phyloP scores from a whole-genome alignment of 805 yeast genomes.

The Kodamaea fukazawae region DNA sequence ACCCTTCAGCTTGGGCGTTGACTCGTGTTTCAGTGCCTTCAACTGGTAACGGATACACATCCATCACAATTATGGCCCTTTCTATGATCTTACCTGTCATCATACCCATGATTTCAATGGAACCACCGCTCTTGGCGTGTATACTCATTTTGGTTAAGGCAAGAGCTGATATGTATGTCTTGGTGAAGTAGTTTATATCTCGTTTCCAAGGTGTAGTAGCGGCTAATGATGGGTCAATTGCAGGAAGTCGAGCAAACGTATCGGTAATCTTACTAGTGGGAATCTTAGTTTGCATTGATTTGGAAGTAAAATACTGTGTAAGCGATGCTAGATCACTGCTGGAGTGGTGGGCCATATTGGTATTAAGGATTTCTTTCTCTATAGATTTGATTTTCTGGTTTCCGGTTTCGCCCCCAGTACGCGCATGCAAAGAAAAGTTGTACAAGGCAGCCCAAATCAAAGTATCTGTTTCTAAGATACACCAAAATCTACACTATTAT shows the following conservation, averaged over 20 bases:
- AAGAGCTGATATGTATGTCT: conserved; percentile 62
- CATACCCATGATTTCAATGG: conserved; percentile 94
- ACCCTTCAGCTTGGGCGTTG: conserved; percentile 90
- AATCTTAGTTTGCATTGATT: no score
- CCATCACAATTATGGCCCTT: conserved; percentile 63
- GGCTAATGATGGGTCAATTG: conserved; percentile 10
- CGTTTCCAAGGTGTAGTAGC: conserved; percentile 49
- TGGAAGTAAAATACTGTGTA: no score
- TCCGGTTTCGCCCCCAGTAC: no score
- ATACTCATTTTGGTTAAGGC: conserved; percentile 73
- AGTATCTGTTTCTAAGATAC: no score
- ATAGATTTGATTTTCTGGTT: no score
- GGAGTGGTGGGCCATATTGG: no score
- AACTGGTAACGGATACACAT: conserved; percentile 84
- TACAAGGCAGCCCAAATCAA: no score
- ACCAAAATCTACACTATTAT: no score
- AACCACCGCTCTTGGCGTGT: conserved; percentile 82
- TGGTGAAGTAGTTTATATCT: conserved; percentile 59
- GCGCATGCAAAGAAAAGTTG: no score
- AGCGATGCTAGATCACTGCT: no score
- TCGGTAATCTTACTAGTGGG: background rate
- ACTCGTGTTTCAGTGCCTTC: conserved; percentile 96
- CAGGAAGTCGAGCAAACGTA: conserved; percentile 6
- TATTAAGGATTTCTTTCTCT: no score
- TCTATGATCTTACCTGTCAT: conserved; percentile 70